Evolutionary conservation across 2,329 filamentous ascomycete genomes (phyloP), one percentile per base, ranked within the genome.

Genomic region (Arthrobotrys pseudoclavata): DNA sequence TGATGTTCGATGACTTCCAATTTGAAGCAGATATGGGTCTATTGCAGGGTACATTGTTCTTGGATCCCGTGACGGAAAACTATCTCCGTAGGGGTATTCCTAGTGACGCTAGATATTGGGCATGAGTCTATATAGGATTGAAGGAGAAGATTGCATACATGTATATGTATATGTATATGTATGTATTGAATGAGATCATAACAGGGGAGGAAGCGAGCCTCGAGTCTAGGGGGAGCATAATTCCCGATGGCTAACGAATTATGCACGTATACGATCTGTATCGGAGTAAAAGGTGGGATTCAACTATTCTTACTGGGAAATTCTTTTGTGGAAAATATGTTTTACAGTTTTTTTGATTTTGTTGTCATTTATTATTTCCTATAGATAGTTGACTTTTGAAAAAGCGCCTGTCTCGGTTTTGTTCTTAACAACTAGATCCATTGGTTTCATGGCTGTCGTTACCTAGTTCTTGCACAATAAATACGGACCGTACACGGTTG

Each of bases 21-120:
- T 60, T 69, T 15, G 64, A 69, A 50, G 15, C 64, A 9, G 64
- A 69, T 31, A 18, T 69, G 64, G 64, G 64, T 4, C 48, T 37
- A 15, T 20, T 69, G 18, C 18, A 29, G 5, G 64, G 64, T 6
- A 34, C 57, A 34, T 40, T 40, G 4, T 15, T 47, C 0, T 48
- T 69, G 22, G 64, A 60, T 5, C 22, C 48, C 4, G 50, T 40
- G 34, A 24, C 47, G 15, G 34, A 57, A 24, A 5, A 26, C 0
- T 45, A 50, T 10, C 26, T 67, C 2, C 34, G 22, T 3, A 24
- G 26, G 20, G 31, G n/a, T 15, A n/a, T 34, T 10, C 63, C 63
- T 45, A 5, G 3, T 31, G 48, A 20, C 1, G 50, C 29, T 31
- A 34, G 34, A 20, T 18, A 42, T 37, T 7, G 34, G 24, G 13